These are phyloP conservation scores for Coniochaeta sp. DNA, from an alignment of 2,329 filamentous ascomycete genomes.

Conservation along the genomic window DNA sequence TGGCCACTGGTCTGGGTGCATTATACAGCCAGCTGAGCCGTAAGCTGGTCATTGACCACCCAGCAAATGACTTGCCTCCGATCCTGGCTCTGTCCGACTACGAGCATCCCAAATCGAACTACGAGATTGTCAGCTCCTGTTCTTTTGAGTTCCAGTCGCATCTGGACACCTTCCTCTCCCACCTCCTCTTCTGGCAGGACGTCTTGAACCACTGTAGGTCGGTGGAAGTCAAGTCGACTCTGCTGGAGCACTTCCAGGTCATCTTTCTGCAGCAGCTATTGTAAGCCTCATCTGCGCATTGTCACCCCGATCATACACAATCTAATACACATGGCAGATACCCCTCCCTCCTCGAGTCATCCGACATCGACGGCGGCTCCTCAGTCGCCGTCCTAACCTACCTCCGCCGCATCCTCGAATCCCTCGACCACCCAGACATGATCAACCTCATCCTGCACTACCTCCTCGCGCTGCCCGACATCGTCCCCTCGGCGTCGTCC, in stretches of 20 bases:
- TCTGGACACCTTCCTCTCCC: conserved; percentile 87
- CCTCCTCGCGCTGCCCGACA: conserved; percentile 71
- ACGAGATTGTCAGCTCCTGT: conserved; percentile 68
- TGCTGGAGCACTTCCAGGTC: conserved; percentile 95
- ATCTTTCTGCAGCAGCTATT: conserved; percentile 91
- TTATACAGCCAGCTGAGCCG: conserved; percentile 60
- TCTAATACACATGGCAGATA: conserved; percentile 52
- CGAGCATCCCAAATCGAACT: conserved; percentile 60
- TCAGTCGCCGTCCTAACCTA: conserved; percentile 95
- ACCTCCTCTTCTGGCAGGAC: conserved; percentile 96
- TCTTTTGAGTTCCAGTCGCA: conserved; percentile 74
- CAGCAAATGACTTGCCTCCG: conserved; percentile 68
- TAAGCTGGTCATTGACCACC: conserved; percentile 75
- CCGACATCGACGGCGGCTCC: conserved; percentile 92
- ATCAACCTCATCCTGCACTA: conserved; percentile 92
- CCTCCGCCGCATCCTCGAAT: conserved; percentile 81
- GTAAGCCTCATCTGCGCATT: conserved; percentile 38
- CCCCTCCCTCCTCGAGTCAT: conserved; percentile 91
- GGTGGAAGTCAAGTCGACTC: conserved; percentile 81
- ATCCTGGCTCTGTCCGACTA: conserved; percentile 89
- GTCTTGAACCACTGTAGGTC: conserved; percentile 93
- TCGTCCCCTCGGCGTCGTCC: conserved; percentile 27
- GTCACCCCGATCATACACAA: not conserved
- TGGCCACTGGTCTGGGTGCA: conserved; percentile 91
- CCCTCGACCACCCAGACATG: conserved; percentile 87